These are phyloP conservation scores for Fraxinus pennsylvanica DNA, from an alignment of 257 asterid genomes.

Conservation along the genomic window DNA sequence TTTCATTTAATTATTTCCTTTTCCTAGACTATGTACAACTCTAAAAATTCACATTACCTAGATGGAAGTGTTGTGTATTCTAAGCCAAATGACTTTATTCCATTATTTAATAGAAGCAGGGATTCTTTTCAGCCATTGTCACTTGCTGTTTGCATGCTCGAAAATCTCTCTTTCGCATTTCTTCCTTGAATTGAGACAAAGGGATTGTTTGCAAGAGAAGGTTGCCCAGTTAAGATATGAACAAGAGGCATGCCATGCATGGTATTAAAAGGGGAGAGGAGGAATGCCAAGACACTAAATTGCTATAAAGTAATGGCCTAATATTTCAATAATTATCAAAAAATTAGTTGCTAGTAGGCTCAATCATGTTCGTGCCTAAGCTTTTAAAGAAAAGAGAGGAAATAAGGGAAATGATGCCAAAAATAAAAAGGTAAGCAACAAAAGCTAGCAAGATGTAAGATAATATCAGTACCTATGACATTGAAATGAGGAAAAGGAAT, in stretches of 20 bases:
- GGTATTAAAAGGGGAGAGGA: background rate
- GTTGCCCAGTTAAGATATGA: background rate
- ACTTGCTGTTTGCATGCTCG: background rate
- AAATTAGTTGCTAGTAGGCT: slow-evolving; percentile 1
- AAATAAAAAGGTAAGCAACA: background rate
- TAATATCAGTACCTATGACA: background rate
- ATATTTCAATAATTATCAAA: background rate
- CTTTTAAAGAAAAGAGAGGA: background rate
- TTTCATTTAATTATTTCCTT: background rate
- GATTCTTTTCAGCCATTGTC: background rate
- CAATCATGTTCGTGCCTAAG: background rate
- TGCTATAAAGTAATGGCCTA: slow-evolving; percentile 1
- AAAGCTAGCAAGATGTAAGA: slow-evolving; percentile 7
- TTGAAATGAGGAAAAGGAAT: background rate
- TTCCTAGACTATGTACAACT: background rate
- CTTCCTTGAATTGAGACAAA: background rate
- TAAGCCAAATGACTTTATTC: background rate
- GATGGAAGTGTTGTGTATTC: background rate
- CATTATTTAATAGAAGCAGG: no score
- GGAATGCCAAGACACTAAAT: background rate
- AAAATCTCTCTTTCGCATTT: background rate
- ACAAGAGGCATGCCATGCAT: background rate
- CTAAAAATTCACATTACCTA: background rate
- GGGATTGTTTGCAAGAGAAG: background rate
- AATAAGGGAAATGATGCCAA: background rate